Evolutionary conservation across 2,329 filamentous ascomycete species (phyloP), one percentile per base, ranked within the genome.

Genomic region (Metarhizium sp.): DNA sequence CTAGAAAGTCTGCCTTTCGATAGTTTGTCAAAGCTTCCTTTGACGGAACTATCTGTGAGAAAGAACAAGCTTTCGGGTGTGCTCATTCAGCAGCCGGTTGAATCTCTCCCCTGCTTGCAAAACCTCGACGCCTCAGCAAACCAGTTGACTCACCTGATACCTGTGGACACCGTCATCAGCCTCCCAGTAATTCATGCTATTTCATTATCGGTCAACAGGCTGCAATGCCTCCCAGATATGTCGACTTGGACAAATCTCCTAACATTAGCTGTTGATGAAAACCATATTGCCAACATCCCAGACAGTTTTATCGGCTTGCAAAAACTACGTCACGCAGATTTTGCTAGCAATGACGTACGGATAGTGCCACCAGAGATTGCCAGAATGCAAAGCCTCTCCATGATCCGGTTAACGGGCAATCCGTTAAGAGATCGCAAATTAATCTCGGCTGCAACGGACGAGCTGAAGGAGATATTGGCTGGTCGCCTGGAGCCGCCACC

Each of bases 381-480:
- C 5, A 75, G 82, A 30, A 96, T 97, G 90, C 83, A 90, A 6
- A 84, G 73, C 48, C 73, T 99, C 10, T 79, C 84, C 20, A 85
- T 85, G 66, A 79, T 97, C 46, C 84, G 86, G 4, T 76, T 99
- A 36, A 85, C 85, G 47, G 91, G 90, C n/a, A 99, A 99, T 64
- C 94, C 94, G 0, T 74, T 99, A 14, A 80, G 88, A 14, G 91
- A 96, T 67, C 91, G 88, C 67, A 96, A 91, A 67, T 90, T 94
- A 61, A 76, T 92, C 14, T 87, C 82, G 0, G 88, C 95, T 73
- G 80, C 80, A 25, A 91, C 88, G 0, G 87, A 90, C 14, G 88
- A 94, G 54, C 75, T 97, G 59, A 96, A 95, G 70, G 80, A 81
- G 46, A 82, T 85, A 47, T 73, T 96, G 47, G 79, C 81, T 20